Evolutionary conservation across 805 yeast genomes (phyloP).

Genomic region (Debaryomyces prosopidis): DNA sequence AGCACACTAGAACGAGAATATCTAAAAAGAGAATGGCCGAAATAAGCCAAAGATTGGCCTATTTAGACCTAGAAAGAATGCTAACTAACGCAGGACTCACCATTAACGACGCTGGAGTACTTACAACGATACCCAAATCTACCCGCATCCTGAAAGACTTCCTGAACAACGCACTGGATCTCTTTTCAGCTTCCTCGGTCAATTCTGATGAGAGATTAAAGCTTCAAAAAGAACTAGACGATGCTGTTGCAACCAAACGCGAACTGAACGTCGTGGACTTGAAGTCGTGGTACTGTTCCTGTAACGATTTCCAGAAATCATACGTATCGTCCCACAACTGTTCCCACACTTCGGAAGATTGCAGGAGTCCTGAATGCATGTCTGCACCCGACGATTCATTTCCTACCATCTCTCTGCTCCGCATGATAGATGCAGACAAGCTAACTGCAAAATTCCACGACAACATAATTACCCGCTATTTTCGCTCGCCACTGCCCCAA

Average conservation of each 20-base stretch:
- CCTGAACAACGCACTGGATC: neutral
- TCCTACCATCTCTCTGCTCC: neutral
- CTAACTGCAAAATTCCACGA: neutral
- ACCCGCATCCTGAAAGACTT: neutral
- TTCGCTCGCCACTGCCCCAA: neutral
- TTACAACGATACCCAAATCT: neutral
- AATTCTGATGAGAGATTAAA: neutral
- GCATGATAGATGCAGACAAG: neutral
- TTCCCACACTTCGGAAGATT: no score
- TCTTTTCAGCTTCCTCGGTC: no score
- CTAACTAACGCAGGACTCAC: slow-evolving; percentile 1
- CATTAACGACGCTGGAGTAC: neutral
- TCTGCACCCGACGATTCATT: no score
- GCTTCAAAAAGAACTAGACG: slow-evolving; percentile 1
- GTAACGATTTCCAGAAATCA: slow-evolving; percentile 20
- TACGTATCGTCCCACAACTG: slow-evolving; percentile 3
- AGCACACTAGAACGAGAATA: neutral
- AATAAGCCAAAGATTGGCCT: neutral
- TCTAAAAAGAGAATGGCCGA: neutral
- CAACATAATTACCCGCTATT: neutral
- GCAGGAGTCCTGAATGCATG: no score
- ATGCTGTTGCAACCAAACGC: neutral
- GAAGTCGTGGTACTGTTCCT: slow-evolving; percentile 33
- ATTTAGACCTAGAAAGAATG: slow-evolving; percentile 2
- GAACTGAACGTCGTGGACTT: slow-evolving; percentile 17